phyloP scores from a whole-genome alignment of 1,139 yeast species.

The Blastobotrys elegans region DNA sequence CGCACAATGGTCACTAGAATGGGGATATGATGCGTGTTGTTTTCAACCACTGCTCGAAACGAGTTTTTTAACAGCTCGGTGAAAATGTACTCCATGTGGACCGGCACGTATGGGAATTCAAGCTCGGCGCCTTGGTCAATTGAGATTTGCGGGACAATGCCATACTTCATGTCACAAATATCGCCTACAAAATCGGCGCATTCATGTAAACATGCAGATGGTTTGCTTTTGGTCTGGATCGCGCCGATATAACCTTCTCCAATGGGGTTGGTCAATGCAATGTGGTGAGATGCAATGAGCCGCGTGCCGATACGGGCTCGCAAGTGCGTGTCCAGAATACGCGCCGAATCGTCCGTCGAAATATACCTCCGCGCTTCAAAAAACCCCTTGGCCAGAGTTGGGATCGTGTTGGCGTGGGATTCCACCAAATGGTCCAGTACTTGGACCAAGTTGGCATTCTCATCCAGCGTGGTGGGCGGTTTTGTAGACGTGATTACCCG shows the following conservation, averaged over 20 bases:
- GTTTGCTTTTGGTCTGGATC: slow-evolving; percentile 57
- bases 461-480: slow-evolving; percentile 46
- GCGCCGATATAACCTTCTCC: slow-evolving; percentile 60
- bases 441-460: slow-evolving; percentile 47
- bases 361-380: slow-evolving; percentile 61
- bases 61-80: slow-evolving; percentile 87
- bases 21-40: slow-evolving; percentile 46
- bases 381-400: slow-evolving; percentile 76
- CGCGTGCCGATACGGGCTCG: slow-evolving; percentile 82
- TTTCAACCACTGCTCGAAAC: slow-evolving; percentile 79
- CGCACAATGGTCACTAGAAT: slow-evolving; percentile 64
- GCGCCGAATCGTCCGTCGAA: slow-evolving; percentile 47
- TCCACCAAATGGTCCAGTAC: slow-evolving; percentile 59
- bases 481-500: slow-evolving; percentile 47
- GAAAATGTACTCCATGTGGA: slow-evolving; percentile 79
- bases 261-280: slow-evolving; percentile 49
- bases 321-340: slow-evolving; percentile 70
- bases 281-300: slow-evolving; percentile 78
- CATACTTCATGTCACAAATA: slow-evolving; percentile 75
- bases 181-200: slow-evolving; percentile 77
- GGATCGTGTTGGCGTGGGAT: slow-evolving; percentile 77
- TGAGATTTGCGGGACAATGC: slow-evolving; percentile 57
- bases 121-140: slow-evolving; percentile 51
- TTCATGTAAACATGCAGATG: slow-evolving; percentile 54
- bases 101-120: slow-evolving; percentile 72